Evolutionary conservation across 2,329 filamentous ascomycete genomes (phyloP), one percentile per base, ranked within the genome.

Genomic region (Xylariaceae sp.): DNA sequence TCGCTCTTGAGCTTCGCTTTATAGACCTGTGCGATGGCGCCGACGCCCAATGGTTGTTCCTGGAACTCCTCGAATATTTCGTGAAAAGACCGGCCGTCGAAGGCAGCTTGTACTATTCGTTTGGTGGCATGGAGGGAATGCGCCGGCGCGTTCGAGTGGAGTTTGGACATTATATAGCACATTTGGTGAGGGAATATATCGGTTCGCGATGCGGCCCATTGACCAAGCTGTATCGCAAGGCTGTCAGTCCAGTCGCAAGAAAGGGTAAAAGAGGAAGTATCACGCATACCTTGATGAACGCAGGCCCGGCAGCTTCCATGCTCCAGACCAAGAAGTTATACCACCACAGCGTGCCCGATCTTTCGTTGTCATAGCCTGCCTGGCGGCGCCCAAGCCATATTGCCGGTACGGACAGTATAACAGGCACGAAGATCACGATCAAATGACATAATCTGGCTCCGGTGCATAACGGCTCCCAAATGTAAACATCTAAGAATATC

Each of bases 41-140:
- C 94, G 0, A 97, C 92, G 1, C 94, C 94, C 0, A 99, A 75
- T 0, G 94, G 94, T 61, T 78, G 84, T 71, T 95, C 89, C 26
- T 96, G 80, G 62, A 99, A 99, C 68, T 97, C 94, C 29, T 95
- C 89, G 64, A 99, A 99, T 55, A 99, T 96, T 5, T 95, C 89
- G 12, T 92, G 85, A 60, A 99, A 96, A 0, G 72, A 65, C 51
- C 88, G 80, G 1, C 88, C 89, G 54, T 85, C 83, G 67, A 99
- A 99, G 0, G 94, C 92, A 34, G 83, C 81, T 61, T 84, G 80
- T 22, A 99, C 86, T 2, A 85, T 97, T 60, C 77, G 77, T 68
- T 89, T 91, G 0, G 94, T 96, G 21, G 83, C 79, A 46, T 81
- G 78, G 49, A 99, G 76, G 0, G 92, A 91, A 71, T 99, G 94